These are phyloP conservation scores for Heracleum sosnowskyi DNA, from an alignment of 129 eudicot species.

Conservation along the genomic window DNA sequence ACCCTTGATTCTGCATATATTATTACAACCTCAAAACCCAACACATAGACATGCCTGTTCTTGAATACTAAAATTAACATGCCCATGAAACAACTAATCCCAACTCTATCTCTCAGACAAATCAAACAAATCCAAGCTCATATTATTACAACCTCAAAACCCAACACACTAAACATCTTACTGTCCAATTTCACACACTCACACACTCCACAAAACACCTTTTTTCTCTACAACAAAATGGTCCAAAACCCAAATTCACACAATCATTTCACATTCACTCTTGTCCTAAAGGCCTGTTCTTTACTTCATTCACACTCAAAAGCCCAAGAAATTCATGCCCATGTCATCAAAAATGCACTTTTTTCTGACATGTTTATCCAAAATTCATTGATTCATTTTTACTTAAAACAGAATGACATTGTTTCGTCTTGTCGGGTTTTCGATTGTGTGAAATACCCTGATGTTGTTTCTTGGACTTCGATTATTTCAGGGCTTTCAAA, in stretches of 20 bases:
- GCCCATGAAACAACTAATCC: neutral
- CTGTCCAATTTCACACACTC: constrained; percentile 18
- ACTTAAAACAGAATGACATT: constrained; percentile 21
- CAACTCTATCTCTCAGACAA: neutral
- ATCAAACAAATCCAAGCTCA: constrained; percentile 3
- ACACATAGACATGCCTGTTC: neutral
- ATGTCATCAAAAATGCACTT: constrained; percentile 18
- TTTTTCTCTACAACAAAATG: constrained; percentile 34
- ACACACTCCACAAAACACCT: constrained; percentile 21
- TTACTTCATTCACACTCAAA: constrained; percentile 15
- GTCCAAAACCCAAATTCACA: constrained; percentile 24
- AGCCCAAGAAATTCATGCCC: constrained; percentile 39
- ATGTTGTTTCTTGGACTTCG: constrained; percentile 38
- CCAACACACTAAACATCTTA: constrained; percentile 1
- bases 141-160: neutral
- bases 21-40: no score
- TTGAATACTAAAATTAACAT: neutral
- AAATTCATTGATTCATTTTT: constrained; percentile 26
- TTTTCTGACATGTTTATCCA: constrained; percentile 12
- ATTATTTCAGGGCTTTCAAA: constrained; percentile 33
- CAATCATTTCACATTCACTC: constrained; percentile 35
- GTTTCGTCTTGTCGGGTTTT: constrained; percentile 23
- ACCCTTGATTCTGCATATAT: no score
- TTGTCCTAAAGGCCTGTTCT: constrained; percentile 31
- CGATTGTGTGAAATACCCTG: constrained; percentile 14